Evolutionary conservation across 768 basidiomycete species (phyloP).

Genomic region (Kockovaella imperatae): DNA sequence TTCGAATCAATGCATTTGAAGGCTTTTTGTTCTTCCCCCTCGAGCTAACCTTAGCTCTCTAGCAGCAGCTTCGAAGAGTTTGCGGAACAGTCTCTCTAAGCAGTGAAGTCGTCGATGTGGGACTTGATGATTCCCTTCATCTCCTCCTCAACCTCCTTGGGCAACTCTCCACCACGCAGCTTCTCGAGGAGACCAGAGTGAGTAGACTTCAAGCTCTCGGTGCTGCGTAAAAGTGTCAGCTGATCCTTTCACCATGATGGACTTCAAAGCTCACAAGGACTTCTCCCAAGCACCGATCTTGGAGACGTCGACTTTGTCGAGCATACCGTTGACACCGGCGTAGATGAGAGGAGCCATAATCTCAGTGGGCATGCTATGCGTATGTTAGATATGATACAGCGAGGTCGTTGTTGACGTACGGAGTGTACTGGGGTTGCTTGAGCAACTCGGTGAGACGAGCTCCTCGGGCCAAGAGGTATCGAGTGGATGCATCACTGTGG

Average conservation of each 20-base stretch:
- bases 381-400: not conserved
- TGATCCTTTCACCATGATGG: constrained; percentile 38
- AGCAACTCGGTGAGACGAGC: constrained; percentile 87
- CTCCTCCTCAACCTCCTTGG: constrained; percentile 80
- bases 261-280: constrained; percentile 68
- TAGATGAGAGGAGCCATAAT: constrained; percentile 98
- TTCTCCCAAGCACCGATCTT: constrained; percentile 55
- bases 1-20: not conserved
- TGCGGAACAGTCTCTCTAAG: constrained; percentile 22
- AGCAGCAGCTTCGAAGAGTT: no score
- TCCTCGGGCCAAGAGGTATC: constrained; percentile 96
- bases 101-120: constrained; percentile 43
- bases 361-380: constrained; percentile 76
- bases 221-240: constrained; percentile 59
- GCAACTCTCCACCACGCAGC: constrained; percentile 71
- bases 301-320: constrained; percentile 91
- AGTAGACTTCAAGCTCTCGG: constrained; percentile 67
- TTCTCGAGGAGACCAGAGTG: constrained; percentile 72
- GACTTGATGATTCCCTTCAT: constrained; percentile 46
- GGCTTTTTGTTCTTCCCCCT: not conserved
- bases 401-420: constrained; percentile 10
- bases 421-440: constrained; percentile 89
- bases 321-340: constrained; percentile 98
- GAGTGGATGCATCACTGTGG: constrained; percentile 77
- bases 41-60: no score